Evolutionary conservation across 2,329 filamentous ascomycete genomes (phyloP).

Genomic region (Nemania sp.): DNA sequence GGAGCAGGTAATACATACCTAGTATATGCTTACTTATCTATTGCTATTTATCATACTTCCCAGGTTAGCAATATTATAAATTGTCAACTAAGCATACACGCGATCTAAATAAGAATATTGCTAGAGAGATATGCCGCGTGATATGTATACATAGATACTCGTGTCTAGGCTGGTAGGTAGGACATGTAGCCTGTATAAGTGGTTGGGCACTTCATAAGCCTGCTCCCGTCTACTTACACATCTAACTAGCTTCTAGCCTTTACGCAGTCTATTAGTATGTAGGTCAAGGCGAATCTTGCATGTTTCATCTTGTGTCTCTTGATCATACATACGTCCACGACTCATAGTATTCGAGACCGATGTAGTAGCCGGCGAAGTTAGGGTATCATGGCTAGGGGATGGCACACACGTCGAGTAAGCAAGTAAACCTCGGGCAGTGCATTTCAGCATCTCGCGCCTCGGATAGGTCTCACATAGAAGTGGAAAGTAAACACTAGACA

Average conservation of each 20-base stretch:
- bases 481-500: neutral
- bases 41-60: neutral
- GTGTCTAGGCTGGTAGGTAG: neutral
- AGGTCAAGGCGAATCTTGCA: constrained; percentile 1
- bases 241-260: neutral
- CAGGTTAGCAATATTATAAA: neutral
- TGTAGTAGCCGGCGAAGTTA: constrained; percentile 2
- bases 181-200: neutral
- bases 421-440: constrained; percentile 14
- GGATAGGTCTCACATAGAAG: neutral
- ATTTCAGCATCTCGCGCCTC: constrained; percentile 6
- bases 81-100: neutral
- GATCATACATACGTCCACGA: constrained; percentile 5
- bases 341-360: constrained; percentile 6
- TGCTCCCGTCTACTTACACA: neutral
- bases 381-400: neutral
- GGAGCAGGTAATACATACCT: too few relatives aligned
- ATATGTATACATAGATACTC: neutral
- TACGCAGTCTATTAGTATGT: neutral
- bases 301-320: neutral
- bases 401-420: constrained; percentile 6
- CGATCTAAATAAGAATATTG: neutral
- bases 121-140: neutral
- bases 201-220: neutral
- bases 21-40: neutral